phyloP scores from a whole-genome alignment of 257 asterid species.

The Linaria vulgaris region DNA sequence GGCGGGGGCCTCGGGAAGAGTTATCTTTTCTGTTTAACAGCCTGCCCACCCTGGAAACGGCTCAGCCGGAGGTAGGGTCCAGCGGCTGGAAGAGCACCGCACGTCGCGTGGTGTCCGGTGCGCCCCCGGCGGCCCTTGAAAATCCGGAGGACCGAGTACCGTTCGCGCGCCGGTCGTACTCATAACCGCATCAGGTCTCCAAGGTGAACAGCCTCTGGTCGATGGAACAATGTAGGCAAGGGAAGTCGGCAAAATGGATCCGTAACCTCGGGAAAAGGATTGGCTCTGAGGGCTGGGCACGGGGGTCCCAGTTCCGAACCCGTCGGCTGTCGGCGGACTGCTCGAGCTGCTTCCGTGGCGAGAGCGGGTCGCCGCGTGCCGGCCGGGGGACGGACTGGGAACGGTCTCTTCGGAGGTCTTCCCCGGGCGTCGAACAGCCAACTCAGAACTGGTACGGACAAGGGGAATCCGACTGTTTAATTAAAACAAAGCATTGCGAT shows the following conservation, averaged over 20 bases:
- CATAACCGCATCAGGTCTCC: no score
- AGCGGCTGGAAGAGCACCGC: slow-evolving; percentile 36
- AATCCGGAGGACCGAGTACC: slow-evolving; percentile 33
- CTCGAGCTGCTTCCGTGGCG: slow-evolving; percentile 21
- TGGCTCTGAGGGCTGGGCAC: no score
- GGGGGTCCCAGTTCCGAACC: slow-evolving; percentile 7
- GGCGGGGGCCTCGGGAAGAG: slow-evolving; percentile 43
- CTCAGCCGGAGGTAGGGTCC: slow-evolving; percentile 34
- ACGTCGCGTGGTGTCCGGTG: slow-evolving; percentile 32
- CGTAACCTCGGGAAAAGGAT: no score
- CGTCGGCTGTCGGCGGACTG: slow-evolving; percentile 20
- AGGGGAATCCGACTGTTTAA: no score
- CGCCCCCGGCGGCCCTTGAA: slow-evolving; percentile 34
- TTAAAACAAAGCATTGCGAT: no score
- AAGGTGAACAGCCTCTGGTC: no score
- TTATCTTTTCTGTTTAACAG: slow-evolving; percentile 43
- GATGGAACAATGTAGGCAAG: no score
- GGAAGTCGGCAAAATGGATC: no score
- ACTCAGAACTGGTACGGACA: no score
- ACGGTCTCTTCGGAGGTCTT: slow-evolving; percentile 4
- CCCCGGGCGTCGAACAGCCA: slow-evolving; percentile 5
- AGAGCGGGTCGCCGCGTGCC: slow-evolving; percentile 7
- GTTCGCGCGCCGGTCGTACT: no score
- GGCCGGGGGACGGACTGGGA: slow-evolving; percentile 6
- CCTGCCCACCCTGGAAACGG: slow-evolving; percentile 45